phyloP scores from a whole-genome alignment of 345 rosid species.

The Camelina neglecta region DNA sequence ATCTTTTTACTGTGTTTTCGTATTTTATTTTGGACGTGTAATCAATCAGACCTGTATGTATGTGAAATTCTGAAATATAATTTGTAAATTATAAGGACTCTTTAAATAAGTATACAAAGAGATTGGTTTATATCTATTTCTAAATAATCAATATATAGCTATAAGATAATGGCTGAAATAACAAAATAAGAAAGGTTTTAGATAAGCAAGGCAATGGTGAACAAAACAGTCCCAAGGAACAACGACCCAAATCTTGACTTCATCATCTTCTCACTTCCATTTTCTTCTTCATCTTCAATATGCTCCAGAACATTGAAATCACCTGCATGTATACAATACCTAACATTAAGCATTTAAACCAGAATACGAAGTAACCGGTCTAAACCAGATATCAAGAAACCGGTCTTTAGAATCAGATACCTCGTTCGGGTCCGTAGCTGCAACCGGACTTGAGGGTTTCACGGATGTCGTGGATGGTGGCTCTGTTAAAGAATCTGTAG shows the following conservation, averaged over 20 bases:
- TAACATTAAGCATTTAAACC: conserved; percentile 12
- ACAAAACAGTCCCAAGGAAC: conserved; percentile 42
- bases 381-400: conserved; percentile 18
- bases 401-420: not conserved
- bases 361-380: conserved; percentile 2
- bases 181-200: conserved; percentile 8
- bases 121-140: not conserved
- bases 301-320: conserved; percentile 71
- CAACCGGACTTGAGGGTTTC: conserved; percentile 78
- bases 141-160: not conserved
- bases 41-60: too few relatives aligned
- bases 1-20: not conserved
- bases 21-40: too few relatives aligned
- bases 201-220: conserved; percentile 47
- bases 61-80: too few relatives aligned
- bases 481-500: conserved; percentile 72
- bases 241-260: conserved; percentile 39
- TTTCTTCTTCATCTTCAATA: conserved; percentile 53
- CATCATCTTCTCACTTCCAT: conserved; percentile 44
- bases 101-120: not conserved
- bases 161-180: not conserved
- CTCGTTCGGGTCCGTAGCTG: conserved; percentile 71
- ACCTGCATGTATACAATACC: conserved; percentile 55
- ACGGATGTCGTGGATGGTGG: conserved; percentile 62
- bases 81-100: too few relatives aligned